Conservation (phyloP, 2,329 filamentous ascomycete genomes). For the Acarospora socialis region DNA sequence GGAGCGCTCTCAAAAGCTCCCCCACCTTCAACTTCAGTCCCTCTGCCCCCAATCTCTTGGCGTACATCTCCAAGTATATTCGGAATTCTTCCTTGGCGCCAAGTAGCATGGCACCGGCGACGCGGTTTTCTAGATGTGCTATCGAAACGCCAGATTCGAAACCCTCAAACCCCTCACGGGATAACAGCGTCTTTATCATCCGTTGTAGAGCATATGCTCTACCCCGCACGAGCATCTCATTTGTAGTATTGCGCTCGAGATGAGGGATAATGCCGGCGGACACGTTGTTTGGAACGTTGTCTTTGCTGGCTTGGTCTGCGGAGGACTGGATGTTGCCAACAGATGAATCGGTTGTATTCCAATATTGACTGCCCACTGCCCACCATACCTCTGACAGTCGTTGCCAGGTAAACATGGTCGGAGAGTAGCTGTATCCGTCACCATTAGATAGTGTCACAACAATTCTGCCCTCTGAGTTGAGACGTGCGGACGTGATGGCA, state of each 20-base stretch:
- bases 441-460: slow-evolving; percentile 88
- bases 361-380: slow-evolving; percentile 95
- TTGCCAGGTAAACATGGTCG: slow-evolving; percentile 81
- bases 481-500: slow-evolving; percentile 74
- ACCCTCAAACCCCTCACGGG: slow-evolving; percentile 78
- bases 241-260: slow-evolving; percentile 87
- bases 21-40: slow-evolving; percentile 79
- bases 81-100: slow-evolving; percentile 85
- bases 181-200: slow-evolving; percentile 76
- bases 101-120: slow-evolving; percentile 74
- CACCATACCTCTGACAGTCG: slow-evolving; percentile 95
- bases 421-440: slow-evolving; percentile 82
- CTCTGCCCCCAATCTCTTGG: slow-evolving; percentile 85
- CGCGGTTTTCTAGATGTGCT: slow-evolving; percentile 85
- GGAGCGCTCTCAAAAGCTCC: slow-evolving; percentile 68
- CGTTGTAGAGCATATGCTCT: slow-evolving; percentile 83
- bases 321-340: slow-evolving; percentile 66
- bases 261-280: slow-evolving; percentile 88
- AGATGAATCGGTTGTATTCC: slow-evolving; percentile 92
- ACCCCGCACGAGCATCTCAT: slow-evolving; percentile 79
- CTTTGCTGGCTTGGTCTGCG: slow-evolving; percentile 43
- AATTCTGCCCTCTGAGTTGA: slow-evolving; percentile 77
- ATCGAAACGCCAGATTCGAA: slow-evolving; percentile 88
- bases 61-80: slow-evolving; percentile 94
- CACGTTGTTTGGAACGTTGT: slow-evolving; percentile 43